phyloP scores from a whole-genome alignment of 495 filamentous ascomycete genomes.

The Daldinia concentrica region DNA sequence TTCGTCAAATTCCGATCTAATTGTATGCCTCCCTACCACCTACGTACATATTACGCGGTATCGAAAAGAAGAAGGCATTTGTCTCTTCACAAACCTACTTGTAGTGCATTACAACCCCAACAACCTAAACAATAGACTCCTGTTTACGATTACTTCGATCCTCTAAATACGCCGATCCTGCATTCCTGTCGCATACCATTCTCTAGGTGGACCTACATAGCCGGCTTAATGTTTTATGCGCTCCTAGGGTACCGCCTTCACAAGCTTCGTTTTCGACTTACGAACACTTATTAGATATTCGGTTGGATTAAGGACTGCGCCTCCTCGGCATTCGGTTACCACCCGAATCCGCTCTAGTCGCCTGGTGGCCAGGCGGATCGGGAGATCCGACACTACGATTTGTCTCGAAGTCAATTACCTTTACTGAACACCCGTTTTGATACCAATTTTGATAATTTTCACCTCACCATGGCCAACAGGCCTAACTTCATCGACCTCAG shows the following conservation, averaged over 20 bases:
- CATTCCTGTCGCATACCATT: conserved; percentile 37
- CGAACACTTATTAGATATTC: background rate
- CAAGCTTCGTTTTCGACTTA: conserved; percentile 10
- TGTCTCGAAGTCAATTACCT: background rate
- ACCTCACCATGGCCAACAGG: conserved; percentile 60
- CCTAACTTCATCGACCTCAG: conserved; percentile 70
- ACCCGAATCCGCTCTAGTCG: conserved; percentile 9
- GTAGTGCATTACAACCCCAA: background rate
- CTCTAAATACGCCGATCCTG: conserved; percentile 22
- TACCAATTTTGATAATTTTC: conserved; percentile 1
- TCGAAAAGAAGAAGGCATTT: conserved; percentile 8
- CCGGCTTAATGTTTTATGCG: conserved; percentile 38
- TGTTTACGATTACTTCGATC: conserved; percentile 9
- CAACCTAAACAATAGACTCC: conserved; percentile 2
- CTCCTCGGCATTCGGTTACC: background rate
- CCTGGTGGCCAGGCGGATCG: conserved; percentile 4
- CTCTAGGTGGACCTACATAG: conserved; percentile 9
- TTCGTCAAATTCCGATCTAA: conserved; percentile 11
- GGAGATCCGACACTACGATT: conserved; percentile 3
- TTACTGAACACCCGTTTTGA: background rate
- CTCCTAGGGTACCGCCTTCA: conserved; percentile 1
- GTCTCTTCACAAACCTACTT: background rate
- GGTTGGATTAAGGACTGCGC: conserved; percentile 3
- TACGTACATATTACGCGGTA: conserved; percentile 8
- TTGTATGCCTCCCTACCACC: background rate